Evolutionary conservation across 768 basidiomycete species (phyloP).

Genomic region (Lactarius quietus): DNA sequence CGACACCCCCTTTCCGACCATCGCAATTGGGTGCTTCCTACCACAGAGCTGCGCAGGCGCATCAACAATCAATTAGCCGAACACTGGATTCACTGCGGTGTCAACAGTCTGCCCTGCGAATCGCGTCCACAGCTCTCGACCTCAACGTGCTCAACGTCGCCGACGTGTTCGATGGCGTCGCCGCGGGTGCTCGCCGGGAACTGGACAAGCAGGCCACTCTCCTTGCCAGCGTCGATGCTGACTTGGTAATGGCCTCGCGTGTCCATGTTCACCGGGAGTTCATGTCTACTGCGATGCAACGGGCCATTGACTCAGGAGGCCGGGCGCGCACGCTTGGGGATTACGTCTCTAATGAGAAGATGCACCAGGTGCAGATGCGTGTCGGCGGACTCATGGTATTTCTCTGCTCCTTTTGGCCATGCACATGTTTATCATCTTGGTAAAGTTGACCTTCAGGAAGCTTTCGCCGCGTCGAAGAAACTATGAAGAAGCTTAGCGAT

Average conservation of each 20-base stretch:
- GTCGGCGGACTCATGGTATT: constrained; percentile 64
- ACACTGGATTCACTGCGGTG: constrained; percentile 50
- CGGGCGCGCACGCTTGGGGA: constrained; percentile 68
- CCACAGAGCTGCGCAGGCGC: constrained; percentile 57
- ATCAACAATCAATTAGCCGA: constrained; percentile 58
- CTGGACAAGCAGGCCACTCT: constrained; percentile 62
- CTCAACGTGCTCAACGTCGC: constrained; percentile 66
- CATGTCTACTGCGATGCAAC: constrained; percentile 60
- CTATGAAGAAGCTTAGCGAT: constrained; percentile 25
- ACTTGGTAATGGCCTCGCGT: constrained; percentile 64
- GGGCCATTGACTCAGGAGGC: constrained; percentile 68
- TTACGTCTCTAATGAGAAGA: constrained; percentile 75
- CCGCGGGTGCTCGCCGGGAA: constrained; percentile 54
- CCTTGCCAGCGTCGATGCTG: constrained; percentile 61
- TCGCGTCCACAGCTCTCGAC: constrained; percentile 71
- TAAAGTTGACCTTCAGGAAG: constrained; percentile 41
- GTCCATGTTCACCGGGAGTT: constrained; percentile 75
- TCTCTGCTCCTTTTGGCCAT: constrained; percentile 10
- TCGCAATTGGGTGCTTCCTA: constrained; percentile 66
- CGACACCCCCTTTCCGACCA: constrained; percentile 70
- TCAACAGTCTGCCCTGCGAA: constrained; percentile 67
- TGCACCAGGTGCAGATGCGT: constrained; percentile 75
- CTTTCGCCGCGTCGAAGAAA: constrained; percentile 41
- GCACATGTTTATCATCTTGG: constrained; percentile 4
- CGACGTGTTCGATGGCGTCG: constrained; percentile 65